Conservation (phyloP, 768 basidiomycete species). For the Obba rivulosa region DNA sequence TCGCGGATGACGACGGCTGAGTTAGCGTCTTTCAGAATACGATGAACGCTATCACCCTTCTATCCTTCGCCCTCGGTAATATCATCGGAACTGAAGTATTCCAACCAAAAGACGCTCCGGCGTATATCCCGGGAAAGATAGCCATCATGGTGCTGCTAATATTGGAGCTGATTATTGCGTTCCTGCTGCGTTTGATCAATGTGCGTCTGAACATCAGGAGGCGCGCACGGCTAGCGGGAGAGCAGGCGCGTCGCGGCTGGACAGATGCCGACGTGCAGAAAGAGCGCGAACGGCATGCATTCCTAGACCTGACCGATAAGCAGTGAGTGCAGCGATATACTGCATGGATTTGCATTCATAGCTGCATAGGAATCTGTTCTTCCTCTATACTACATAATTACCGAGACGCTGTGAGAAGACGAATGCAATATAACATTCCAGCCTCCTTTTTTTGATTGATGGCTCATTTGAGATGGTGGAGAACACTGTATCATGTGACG, state of each 20-base stretch:
- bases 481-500: too few species aligned
- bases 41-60: slow-evolving; percentile 55
- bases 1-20: too few species aligned
- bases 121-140: slow-evolving; percentile 62
- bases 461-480: too few species aligned
- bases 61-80: slow-evolving; percentile 51
- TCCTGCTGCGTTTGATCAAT: slow-evolving; percentile 51
- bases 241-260: slow-evolving; percentile 47
- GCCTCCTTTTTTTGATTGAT: too few species aligned
- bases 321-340: slow-evolving; percentile 35
- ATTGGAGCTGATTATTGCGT: slow-evolving; percentile 43
- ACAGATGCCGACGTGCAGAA: slow-evolving; percentile 51
- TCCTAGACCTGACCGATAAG: slow-evolving; percentile 59
- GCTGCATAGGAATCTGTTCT: slow-evolving; percentile 46
- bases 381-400: slow-evolving; percentile 50
- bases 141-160: slow-evolving; percentile 57
- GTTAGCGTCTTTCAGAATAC: slow-evolving; percentile 32
- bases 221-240: slow-evolving; percentile 32
- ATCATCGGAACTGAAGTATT: slow-evolving; percentile 62
- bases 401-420: too few species aligned
- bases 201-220: slow-evolving; percentile 47
- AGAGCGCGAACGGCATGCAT: slow-evolving; percentile 56
- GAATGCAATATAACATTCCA: too few species aligned
- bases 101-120: slow-evolving; percentile 54
- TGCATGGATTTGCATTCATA: too few species aligned